Base-by-base conservation (phyloP, 2,329 filamentous ascomycete genomes). In the Fusarium camptoceras region DNA sequence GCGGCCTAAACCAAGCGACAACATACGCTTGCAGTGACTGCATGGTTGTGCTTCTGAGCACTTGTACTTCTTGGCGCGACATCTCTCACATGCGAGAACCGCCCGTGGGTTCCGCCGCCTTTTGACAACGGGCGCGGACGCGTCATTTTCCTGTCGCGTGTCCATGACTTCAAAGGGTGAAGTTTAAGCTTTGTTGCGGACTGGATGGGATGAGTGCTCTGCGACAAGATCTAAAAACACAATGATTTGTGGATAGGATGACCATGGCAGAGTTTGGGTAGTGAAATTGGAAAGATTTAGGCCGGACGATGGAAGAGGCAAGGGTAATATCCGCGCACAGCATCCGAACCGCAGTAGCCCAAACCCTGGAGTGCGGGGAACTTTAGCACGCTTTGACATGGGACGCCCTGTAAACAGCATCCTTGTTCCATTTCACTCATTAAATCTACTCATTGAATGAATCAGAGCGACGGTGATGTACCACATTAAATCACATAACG, bases 81-180 rank as follows among this genome's bases (percentile, higher is more conserved):
- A 59, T 12, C 49, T 31, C 7, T 59, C 57, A 16, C 57, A 59
- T 2, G 57, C 57, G 20, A 55, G 50, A 24, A 55, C 50, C 20
- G 57, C 57, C 3, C 49, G 56, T 4, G 48, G 48, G n/a, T 27
- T 25, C 8, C 48, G 48, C 18, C 48, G 48, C 20, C 49, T 41
- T 41, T 59, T 59, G 12, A 24, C 16, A 6, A 42, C 30, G 54
- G 56, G 56, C 22, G 49, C 56, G 6, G 49, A 39, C 41, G 49
- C 49, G 49, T 59, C 77, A 59, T 55, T 39, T 31, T n/a, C 46
- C 10, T 22, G 10, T n/a, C 18, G 46, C 22, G 49, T 25, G 10
- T 59, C 49, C 49, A 59, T 59, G 2, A 25, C 44, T n/a, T 6
- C 8, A 11, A 25, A 12, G 8, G 11, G 34, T 9, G 20, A 9